phyloP scores from a whole-genome alignment of 2,329 filamentous ascomycete genomes.

The Penicillium sp. region DNA sequence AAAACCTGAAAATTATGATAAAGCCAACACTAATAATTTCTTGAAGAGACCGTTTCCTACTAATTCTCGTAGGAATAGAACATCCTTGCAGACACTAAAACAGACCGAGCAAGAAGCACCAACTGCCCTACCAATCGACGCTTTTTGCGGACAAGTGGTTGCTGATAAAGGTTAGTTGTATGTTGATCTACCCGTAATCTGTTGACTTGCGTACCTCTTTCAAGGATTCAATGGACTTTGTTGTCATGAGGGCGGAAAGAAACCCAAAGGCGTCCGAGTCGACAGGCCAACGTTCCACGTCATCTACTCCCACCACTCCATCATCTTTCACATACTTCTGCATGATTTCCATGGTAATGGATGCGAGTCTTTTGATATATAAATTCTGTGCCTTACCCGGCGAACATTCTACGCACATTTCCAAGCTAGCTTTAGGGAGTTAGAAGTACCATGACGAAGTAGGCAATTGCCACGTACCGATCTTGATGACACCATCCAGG shows the following conservation, averaged over 20 bases:
- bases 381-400: too few species aligned
- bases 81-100: constrained; percentile 13
- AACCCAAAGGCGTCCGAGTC: constrained; percentile 34
- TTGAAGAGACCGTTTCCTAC: background rate
- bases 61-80: constrained; percentile 13
- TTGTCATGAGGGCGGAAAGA: constrained; percentile 33
- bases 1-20: too few species aligned
- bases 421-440: too few species aligned
- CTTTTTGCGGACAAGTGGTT: constrained; percentile 9
- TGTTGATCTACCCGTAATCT: background rate
- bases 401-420: too few species aligned
- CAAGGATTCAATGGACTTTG: background rate
- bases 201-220: background rate
- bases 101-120: constrained; percentile 8
- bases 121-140: constrained; percentile 3
- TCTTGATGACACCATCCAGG: too few species aligned
- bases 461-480: too few species aligned
- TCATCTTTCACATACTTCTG: constrained; percentile 39
- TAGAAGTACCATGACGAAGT: too few species aligned
- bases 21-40: too few species aligned
- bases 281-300: constrained; percentile 34
- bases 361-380: too few species aligned
- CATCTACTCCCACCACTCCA: constrained; percentile 34
- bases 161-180: constrained; percentile 4
- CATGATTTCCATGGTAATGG: too few species aligned